Evolutionary conservation across 148 eudicot genomes (phyloP), one percentile per base, ranked within the genome.

Genomic region (Camellia lanceoleosa): DNA sequence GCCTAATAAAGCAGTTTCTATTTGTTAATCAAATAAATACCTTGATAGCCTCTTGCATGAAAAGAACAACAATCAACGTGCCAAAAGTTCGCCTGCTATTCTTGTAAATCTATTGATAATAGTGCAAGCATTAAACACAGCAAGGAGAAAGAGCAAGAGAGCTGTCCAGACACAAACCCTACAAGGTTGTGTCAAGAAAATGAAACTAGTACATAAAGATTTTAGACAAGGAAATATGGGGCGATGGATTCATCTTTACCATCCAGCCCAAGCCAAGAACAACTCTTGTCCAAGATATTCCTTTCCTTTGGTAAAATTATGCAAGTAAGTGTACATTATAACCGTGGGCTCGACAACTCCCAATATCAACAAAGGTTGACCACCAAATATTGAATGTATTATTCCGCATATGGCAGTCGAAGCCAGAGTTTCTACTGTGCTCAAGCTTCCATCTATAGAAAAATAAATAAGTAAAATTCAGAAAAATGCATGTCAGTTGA

Each of bases 101-200:
- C 84, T 81, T 49, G 84, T 81, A 60, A 81, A 81, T 77, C 80
- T 81, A 56, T 38, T 76, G 76, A 81, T 76, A 12, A 81, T 49
- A 16, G 46, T 54, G 70, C 84, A 81, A 59, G 80, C 79, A 70
- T 76, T 81, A 52, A 76, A 70, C 16, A 76, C 76, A 30, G 84
- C 75, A 38, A 81, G 75, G 58, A 81, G 76, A 58, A 81, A 43
- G 51, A 81, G 70, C 62, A 81, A 42, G 13, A 81, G 70, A 8
- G 84, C 64, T 18, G 84, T 77, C 84, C 84, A 81, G 18, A 69
- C 75, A 42, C 84, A 81, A 60, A 76, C 84, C 84, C 84, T 81
- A 80, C 62, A 67, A 66, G 8, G 20, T 30, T 38, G n/a, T 54
- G 4, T 8, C 18, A 69, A n/a, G 20, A 46, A 66, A 77, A 47